Conservation (phyloP, 1,284 basidiomycete genomes). For the Megacollybia platyphylla region DNA sequence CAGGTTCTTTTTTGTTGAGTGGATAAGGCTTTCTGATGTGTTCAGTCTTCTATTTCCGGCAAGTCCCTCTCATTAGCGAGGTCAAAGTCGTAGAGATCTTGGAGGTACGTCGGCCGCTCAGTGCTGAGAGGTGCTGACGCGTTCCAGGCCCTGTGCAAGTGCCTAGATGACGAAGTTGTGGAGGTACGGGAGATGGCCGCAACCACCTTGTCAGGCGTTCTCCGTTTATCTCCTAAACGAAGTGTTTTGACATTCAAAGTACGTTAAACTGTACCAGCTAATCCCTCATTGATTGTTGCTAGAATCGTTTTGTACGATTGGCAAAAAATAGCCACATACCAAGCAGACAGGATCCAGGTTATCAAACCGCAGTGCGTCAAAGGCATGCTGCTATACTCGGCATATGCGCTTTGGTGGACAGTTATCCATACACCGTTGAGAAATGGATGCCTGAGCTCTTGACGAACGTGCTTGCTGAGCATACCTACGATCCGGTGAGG, state of each 20-base stretch:
- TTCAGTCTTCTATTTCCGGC: slow-evolving; percentile 64
- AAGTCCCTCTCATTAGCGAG: slow-evolving; percentile 51
- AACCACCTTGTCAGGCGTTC: slow-evolving; percentile 66
- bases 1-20: slow-evolving; percentile 10
- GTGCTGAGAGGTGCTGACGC: neutral
- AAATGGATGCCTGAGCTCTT: slow-evolving; percentile 74
- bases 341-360: slow-evolving; percentile 39
- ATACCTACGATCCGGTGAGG: slow-evolving; percentile 67
- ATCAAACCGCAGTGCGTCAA: slow-evolving; percentile 51
- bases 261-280: slow-evolving; percentile 3
- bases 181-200: slow-evolving; percentile 71
- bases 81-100: slow-evolving; percentile 53
- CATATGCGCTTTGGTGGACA: slow-evolving; percentile 67
- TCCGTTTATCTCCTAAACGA: slow-evolving; percentile 68
- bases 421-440: slow-evolving; percentile 78
- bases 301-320: slow-evolving; percentile 62
- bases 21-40: slow-evolving; percentile 1
- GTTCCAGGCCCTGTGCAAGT: slow-evolving; percentile 48
- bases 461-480: slow-evolving; percentile 61
- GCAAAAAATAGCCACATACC: slow-evolving; percentile 48
- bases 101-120: slow-evolving; percentile 25
- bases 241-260: slow-evolving; percentile 64
- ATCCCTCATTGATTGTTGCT: slow-evolving; percentile 3
- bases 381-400: slow-evolving; percentile 74
- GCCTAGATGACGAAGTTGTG: slow-evolving; percentile 62